Evolutionary conservation across 305 asterid genomes (phyloP).

Genomic region (Ajuga reptans): DNA sequence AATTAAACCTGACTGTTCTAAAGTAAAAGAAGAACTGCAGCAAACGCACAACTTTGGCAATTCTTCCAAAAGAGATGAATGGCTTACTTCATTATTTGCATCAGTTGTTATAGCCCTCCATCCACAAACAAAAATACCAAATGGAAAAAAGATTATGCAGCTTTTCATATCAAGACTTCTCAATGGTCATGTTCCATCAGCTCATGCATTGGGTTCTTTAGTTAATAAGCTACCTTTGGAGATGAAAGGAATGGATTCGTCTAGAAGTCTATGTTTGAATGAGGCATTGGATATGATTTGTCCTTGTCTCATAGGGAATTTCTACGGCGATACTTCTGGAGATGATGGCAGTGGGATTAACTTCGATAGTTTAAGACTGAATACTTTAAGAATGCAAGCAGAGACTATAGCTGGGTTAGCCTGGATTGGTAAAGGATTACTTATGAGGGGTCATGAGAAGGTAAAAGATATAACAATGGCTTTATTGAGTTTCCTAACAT

Average conservation of each 20-base stretch:
- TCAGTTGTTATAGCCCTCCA: conserved; percentile 68
- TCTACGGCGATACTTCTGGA: conserved; percentile 19
- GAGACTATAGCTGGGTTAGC: conserved; percentile 64
- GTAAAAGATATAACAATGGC: conserved; percentile 59
- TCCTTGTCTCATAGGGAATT: conserved; percentile 34
- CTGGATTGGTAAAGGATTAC: conserved; percentile 92
- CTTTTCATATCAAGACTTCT: conserved; percentile 47
- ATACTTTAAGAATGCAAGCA: conserved; percentile 25
- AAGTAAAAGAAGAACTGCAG: conserved; percentile 27
- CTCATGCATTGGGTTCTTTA: conserved; percentile 90
- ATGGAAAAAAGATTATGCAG: conserved; percentile 47
- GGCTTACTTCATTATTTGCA: conserved; percentile 62
- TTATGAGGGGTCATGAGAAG: conserved; percentile 92
- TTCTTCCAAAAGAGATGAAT: conserved; percentile 43
- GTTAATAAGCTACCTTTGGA: conserved; percentile 77
- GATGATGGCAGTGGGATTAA: conserved; percentile 34
- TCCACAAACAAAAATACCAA: conserved; percentile 61
- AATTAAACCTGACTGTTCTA: conserved; percentile 29
- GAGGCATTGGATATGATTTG: conserved; percentile 55
- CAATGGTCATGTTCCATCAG: conserved; percentile 72
- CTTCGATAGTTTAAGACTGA: conserved; percentile 34
- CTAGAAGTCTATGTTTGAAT: conserved; percentile 37
- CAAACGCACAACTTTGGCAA: conserved; percentile 23
- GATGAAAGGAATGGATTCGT: conserved; percentile 26
- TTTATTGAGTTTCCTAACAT: conserved; percentile 51